phyloP scores from a whole-genome alignment of 352 stramenopile genomes.

The Phytophthora hibernalis region DNA sequence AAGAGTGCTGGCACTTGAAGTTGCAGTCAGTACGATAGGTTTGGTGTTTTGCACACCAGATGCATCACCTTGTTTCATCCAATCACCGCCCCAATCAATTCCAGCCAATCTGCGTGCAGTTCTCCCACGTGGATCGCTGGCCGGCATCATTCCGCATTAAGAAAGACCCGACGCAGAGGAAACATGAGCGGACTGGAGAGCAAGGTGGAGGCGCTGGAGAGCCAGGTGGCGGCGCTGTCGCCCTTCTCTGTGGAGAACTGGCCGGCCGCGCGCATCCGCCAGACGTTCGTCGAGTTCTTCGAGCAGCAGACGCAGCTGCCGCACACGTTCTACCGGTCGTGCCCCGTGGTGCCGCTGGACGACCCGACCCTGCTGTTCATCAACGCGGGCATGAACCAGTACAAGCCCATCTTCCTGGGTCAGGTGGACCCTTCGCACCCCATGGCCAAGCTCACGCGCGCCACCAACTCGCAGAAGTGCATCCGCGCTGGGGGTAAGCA shows the following conservation, averaged over 20 bases:
- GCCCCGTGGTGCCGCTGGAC: constrained; percentile 96
- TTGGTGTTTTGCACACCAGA: not conserved
- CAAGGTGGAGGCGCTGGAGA: constrained; percentile 38
- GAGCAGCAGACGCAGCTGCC: constrained; percentile 75
- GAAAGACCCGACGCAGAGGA: not conserved
- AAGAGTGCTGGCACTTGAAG: too few relatives aligned
- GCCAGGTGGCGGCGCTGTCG: constrained; percentile 27
- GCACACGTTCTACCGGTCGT: constrained; percentile 97
- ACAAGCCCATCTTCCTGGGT: constrained; percentile 99
- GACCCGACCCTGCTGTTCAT: constrained; percentile 99
- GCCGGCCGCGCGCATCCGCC: constrained; percentile 95
- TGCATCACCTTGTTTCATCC: not conserved
- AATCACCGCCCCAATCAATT: not conserved
- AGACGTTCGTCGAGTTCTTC: constrained; percentile 99
- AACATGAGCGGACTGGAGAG: constrained; percentile 43
- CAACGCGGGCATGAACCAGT: constrained; percentile 99
- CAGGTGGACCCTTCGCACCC: constrained; percentile 95
- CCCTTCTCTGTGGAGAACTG: constrained; percentile 62
- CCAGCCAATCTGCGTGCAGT: not conserved
- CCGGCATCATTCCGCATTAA: not conserved
- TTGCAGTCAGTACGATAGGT: not conserved
- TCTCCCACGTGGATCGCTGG: not conserved
- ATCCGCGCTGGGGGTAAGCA: constrained; percentile 99
- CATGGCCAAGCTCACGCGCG: constrained; percentile 93
- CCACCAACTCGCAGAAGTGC: constrained; percentile 99